Base-by-base conservation (phyloP, 768 basidiomycete species). In the Coprinellus micaceus region DNA sequence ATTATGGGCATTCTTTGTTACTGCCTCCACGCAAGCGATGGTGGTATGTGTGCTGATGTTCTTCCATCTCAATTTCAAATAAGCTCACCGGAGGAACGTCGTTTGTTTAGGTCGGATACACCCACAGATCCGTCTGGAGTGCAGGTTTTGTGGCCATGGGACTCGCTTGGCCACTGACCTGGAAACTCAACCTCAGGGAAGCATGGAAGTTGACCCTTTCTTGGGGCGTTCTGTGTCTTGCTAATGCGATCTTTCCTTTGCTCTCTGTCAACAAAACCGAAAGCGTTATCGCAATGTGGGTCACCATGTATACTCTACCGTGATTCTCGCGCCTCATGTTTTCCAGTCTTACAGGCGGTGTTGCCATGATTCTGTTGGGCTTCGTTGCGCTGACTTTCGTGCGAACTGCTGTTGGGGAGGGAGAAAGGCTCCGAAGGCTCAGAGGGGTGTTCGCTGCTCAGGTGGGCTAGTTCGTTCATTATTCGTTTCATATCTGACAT, bases 191-290 rank as follows among this genome's bases (percentile, higher is more conserved):
- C 63, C 67, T 11, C 60, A 70, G 36, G 62, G 72, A 43, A 60
- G 33, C 45, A 62, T 61, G 47, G 61, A 21, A 45, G 37, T 6
- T 63, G 77, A 28, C 55, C 71, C 1, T 36, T 66, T 0, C 56
- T 63, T 1, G 91, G 88, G 87, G 62, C 65, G 1, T 19, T 64
- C 15, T 73, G 76, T 5, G 90, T 85, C 65, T 59, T 82, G 1
- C 59, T 74, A n/a, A 81, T 80, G 0, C 79, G 0, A 61, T 89
- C 2, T 94, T 93, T 63, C 90, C 91, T 0, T 66, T 89, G 25
- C 75, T 92, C 25, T 72, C 81, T 7, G 88, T 92, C 2, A 84
- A 92, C 56, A 88, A 89, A 64, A 70, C 73, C 22, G 91, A 93
- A 69, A 83, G 73, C 58, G 56, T 87, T 21, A 24, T 63, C 1